A percentile compares a stretch with the other conserved stretches of the same genome.
phyloP scores from a whole-genome alignment of 305 asterid genomes.

The Fraxinus albicans region DNA sequence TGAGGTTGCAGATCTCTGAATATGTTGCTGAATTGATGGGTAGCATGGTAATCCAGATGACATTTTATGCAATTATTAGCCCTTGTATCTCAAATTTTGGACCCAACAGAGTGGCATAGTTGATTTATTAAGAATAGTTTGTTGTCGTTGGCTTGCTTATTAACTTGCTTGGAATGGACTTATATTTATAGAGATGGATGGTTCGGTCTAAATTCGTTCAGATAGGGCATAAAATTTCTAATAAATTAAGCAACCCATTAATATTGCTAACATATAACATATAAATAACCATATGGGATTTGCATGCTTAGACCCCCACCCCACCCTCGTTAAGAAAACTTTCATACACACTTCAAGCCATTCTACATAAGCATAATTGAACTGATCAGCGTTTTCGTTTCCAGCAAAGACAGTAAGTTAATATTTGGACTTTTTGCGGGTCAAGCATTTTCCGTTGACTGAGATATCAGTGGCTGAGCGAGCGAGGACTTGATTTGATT shows the following conservation, averaged over 20 bases:
- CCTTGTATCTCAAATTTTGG: neutral
- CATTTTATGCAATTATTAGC: neutral
- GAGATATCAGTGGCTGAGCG: conserved; percentile 77
- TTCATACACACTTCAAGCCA: conserved; percentile 27
- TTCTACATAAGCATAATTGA: conserved; percentile 37
- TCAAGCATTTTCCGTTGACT: conserved; percentile 67
- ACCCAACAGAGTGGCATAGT: neutral
- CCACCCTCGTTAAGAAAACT: conserved; percentile 17
- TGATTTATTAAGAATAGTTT: neutral
- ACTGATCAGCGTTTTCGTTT: conserved; percentile 25
- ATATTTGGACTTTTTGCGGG: conserved; percentile 17
- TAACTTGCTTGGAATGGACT: neutral
- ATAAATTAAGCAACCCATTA: conserved; percentile 34
- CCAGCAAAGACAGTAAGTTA: conserved; percentile 25
- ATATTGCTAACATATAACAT: conserved; percentile 27
- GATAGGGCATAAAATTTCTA: neutral
- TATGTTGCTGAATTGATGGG: neutral
- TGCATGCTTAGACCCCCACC: conserved; percentile 26
- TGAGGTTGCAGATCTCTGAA: neutral
- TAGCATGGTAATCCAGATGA: neutral
- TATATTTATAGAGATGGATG: no score
- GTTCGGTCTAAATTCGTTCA: no score
- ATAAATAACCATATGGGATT: conserved; percentile 35
- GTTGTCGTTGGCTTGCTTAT: neutral
- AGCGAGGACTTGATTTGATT: conserved; percentile 62